A percentile compares a stretch with the other conserved stretches of the same genome.
These are phyloP conservation scores for Rhamnella rubrinervis DNA, from an alignment of 331 rosid genomes.

Conservation along the genomic window DNA sequence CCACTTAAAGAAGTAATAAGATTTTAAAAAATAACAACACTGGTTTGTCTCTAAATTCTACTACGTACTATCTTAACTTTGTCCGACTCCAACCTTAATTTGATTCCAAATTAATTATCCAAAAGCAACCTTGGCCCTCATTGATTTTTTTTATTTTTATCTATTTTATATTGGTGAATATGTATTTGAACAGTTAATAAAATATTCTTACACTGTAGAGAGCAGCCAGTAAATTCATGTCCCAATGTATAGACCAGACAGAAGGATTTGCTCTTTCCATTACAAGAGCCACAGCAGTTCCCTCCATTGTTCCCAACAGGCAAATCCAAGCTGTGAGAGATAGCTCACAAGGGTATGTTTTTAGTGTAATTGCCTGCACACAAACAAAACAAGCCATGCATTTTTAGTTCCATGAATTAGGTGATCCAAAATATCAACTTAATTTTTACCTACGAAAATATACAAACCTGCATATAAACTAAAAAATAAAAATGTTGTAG, in stretches of 20 bases:
- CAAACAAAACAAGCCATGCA: background rate
- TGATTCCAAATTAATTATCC: too few relatives aligned
- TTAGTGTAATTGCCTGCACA: constrained; percentile 69
- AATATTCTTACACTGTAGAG: constrained; percentile 62
- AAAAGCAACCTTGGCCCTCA: too few relatives aligned
- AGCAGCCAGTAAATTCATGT: constrained; percentile 63
- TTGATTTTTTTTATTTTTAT: too few relatives aligned
- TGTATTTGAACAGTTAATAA: too few relatives aligned
- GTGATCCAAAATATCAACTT: too few relatives aligned
- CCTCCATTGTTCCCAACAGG: constrained; percentile 73
- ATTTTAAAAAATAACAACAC: too few relatives aligned
- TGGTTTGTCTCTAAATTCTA: too few relatives aligned
- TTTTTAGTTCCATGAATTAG: background rate
- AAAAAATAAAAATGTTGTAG: too few relatives aligned
- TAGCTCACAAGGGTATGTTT: constrained; percentile 85
- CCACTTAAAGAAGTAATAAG: background rate
- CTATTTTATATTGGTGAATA: too few relatives aligned
- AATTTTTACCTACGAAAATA: background rate
- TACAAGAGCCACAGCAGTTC: constrained; percentile 63
- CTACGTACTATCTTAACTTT: background rate
- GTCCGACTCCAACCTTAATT: background rate
- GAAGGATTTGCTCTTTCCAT: constrained; percentile 73
- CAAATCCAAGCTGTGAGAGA: constrained; percentile 98
- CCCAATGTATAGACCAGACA: constrained; percentile 76
- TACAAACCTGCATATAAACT: too few relatives aligned